Evolutionary conservation across 768 basidiomycete genomes (phyloP), one percentile per base, ranked within the genome.

Genomic region (Podaxis sp.): DNA sequence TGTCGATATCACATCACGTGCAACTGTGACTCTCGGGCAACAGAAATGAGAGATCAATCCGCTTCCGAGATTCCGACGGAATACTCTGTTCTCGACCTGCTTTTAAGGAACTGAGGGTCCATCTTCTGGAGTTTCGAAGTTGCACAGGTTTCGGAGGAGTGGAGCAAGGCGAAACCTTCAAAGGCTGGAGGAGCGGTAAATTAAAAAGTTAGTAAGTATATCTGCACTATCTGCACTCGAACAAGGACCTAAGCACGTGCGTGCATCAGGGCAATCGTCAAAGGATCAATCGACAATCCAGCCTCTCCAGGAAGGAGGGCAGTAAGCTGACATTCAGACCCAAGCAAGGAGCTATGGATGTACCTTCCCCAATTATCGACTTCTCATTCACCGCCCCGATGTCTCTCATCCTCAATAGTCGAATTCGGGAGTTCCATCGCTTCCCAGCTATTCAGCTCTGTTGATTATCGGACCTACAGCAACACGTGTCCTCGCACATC

Each of bases 401-500:
- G 5, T 16, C 23, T 46, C 32, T 7, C n/a, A 35, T 25, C 23
- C 32, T 32, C 46, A 48, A 36, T 32, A 21, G 21, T 42, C 40
- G 16, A 35, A 18, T 51, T 44, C 27, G 18, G 50, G 28, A 27
- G 44, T 53, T 11, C 13, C 36, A 38, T 18, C 21, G 28, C 47
- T 37, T 48, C 44, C 5, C 7, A 38, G 11, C 21, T 18, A n/a
- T 25, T 14, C 27, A 13, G 44, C n/a, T 53, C 16, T 47, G 50
- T 18, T 52, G 51, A 46, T 60, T 52, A 53, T 53, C 51, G 59
- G 51, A 60, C 27, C 42, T 44, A 35, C 28, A 53, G 40, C 32
- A 44, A 61, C 59, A 61, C 59, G 59, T 61, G 59, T 54, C 32
- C 50, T 16, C 18, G 50, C 32, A 32, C 38, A 44, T 51, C 59